Percentiles rank a stretch among this genome's conserved stretches.
Evolutionary conservation across 805 yeast genomes (phyloP).

Genomic region (Hanseniaspora occidentalis): DNA sequence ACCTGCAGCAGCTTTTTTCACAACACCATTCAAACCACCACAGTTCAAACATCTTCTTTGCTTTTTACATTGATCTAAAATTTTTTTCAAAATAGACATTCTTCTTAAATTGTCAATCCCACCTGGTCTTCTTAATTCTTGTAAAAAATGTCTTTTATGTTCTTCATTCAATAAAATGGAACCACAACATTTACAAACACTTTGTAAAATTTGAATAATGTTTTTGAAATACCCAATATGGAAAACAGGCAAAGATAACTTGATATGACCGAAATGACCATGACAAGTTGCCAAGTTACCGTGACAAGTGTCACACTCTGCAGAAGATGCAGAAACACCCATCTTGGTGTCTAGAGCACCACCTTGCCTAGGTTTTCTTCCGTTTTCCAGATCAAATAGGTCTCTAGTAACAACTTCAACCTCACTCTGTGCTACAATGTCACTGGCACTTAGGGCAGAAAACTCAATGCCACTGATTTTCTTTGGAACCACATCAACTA

Average conservation of each 20-base stretch:
- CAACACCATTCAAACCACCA: constrained; percentile 89
- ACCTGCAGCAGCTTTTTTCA: constrained; percentile 88
- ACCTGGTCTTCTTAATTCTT: constrained; percentile 69
- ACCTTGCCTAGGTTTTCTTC: constrained; percentile 63
- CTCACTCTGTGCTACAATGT: constrained; percentile 85
- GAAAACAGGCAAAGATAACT: constrained; percentile 88
- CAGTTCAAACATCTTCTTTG: constrained; percentile 85
- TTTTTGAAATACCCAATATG: constrained; percentile 96
- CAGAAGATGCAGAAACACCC: constrained; percentile 87
- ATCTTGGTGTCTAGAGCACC: constrained; percentile 89
- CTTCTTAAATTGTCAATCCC: constrained; percentile 82
- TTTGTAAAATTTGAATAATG: constrained; percentile 75
- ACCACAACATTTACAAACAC: constrained; percentile 85
- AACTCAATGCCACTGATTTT: constrained; percentile 83
- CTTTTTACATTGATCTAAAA: constrained; percentile 87
- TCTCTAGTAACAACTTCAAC: constrained; percentile 89
- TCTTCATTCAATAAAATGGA: constrained; percentile 61
- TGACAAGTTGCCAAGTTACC: constrained; percentile 90
- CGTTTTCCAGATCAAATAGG: constrained; percentile 80
- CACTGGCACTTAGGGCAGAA: constrained; percentile 84
- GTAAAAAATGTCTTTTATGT: constrained; percentile 52
- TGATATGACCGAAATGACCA: constrained; percentile 95
- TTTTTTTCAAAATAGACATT: constrained; percentile 74
- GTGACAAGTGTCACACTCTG: constrained; percentile 82
- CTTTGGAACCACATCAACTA: constrained; percentile 72